Conservation (phyloP, 2,329 filamentous ascomycete genomes). For the Calonectria pseudoturangicola region DNA sequence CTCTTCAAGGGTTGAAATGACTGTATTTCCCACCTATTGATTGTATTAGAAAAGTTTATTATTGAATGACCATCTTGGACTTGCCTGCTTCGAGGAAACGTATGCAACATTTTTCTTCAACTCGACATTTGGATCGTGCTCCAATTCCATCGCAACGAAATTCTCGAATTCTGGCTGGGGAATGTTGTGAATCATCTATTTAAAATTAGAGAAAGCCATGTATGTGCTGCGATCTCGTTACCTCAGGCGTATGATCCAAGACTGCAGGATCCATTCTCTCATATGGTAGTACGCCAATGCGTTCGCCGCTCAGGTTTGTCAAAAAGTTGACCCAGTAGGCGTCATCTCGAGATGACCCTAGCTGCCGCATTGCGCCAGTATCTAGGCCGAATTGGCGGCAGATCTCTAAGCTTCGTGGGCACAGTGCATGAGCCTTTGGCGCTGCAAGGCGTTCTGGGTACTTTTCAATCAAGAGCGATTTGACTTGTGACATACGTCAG, state of each 20-base stretch:
- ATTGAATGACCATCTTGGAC: neutral
- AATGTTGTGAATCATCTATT: slow-evolving; percentile 64
- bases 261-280: slow-evolving; percentile 36
- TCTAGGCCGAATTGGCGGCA: slow-evolving; percentile 38
- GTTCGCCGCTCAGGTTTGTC: slow-evolving; percentile 34
- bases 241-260: slow-evolving; percentile 31
- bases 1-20: slow-evolving; percentile 57
- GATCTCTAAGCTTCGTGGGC: slow-evolving; percentile 36
- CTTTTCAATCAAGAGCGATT: slow-evolving; percentile 37
- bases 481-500: slow-evolving; percentile 1
- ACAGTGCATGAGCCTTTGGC: slow-evolving; percentile 35
- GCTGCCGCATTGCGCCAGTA: slow-evolving; percentile 25
- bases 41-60: neutral
- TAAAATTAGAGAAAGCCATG: neutral
- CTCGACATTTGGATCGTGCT: slow-evolving; percentile 50
- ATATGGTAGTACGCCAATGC: slow-evolving; percentile 35
- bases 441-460: slow-evolving; percentile 35
- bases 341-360: slow-evolving; percentile 29
- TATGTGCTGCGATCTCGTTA: neutral
- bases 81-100: slow-evolving; percentile 57
- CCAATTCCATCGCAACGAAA: slow-evolving; percentile 52
- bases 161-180: slow-evolving; percentile 63
- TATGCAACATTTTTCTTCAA: slow-evolving; percentile 59
- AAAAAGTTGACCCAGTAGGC: slow-evolving; percentile 38
- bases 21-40: slow-evolving; percentile 39